phyloP scores from a whole-genome alignment of 2,329 filamentous ascomycete genomes.

The Pseudonectria foliicola region DNA sequence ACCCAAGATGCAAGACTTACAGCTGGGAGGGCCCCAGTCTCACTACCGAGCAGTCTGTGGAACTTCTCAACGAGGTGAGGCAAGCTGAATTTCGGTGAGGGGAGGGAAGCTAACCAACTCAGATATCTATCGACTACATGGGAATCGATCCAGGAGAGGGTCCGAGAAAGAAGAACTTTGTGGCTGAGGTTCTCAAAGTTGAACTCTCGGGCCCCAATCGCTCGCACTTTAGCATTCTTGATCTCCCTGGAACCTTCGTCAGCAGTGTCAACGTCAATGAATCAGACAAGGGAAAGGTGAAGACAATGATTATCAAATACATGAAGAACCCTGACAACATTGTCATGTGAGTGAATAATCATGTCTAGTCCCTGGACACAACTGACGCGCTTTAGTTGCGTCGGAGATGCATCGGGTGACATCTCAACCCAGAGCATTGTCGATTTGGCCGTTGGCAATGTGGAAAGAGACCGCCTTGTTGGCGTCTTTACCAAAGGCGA shows the following conservation, averaged over 20 bases:
- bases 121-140: slow-evolving; percentile 25
- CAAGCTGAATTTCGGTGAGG: too few relatives aligned
- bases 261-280: slow-evolving; percentile 19
- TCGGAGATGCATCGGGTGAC: slow-evolving; percentile 25
- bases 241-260: slow-evolving; percentile 29
- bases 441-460: slow-evolving; percentile 18
- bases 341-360: slow-evolving; percentile 26
- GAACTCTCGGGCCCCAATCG: slow-evolving; percentile 30
- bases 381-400: too few relatives aligned
- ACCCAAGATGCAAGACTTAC: slow-evolving; percentile 16
- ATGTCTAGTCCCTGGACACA: too few relatives aligned
- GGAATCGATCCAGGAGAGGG: slow-evolving; percentile 20
- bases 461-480: slow-evolving; percentile 24
- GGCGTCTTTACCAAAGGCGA: slow-evolving; percentile 34
- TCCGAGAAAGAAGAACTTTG: slow-evolving; percentile 27
- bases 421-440: slow-evolving; percentile 25
- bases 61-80: slow-evolving; percentile 25
- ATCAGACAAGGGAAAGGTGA: slow-evolving; percentile 22
- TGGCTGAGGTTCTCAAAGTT: slow-evolving; percentile 29
- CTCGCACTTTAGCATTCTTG: slow-evolving; percentile 31
- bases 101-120: neutral
- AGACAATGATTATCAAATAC: slow-evolving; percentile 27
- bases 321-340: slow-evolving; percentile 30
- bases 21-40: slow-evolving; percentile 15
- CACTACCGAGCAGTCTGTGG: slow-evolving; percentile 21